phyloP scores from a whole-genome alignment of 2,329 filamentous ascomycete genomes.

The Penicillium sp. region DNA sequence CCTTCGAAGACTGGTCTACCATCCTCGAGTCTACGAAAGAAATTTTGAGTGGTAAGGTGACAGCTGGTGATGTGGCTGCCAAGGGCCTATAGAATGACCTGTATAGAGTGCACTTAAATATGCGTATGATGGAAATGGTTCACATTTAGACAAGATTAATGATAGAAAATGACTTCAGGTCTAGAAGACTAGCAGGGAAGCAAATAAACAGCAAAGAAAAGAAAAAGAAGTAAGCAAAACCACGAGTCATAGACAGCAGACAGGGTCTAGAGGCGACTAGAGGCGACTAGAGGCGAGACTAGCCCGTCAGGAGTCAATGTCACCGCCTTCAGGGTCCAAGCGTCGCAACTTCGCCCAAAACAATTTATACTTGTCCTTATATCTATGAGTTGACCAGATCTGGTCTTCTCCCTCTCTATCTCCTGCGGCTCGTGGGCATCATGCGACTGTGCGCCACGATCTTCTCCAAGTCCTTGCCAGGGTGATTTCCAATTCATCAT shows the following conservation, averaged over 20 bases:
- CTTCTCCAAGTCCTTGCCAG: slow-evolving; percentile 32
- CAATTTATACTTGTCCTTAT: slow-evolving; percentile 9
- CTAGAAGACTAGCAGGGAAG: too few species aligned
- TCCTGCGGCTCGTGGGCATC: slow-evolving; percentile 22
- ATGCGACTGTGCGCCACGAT: slow-evolving; percentile 34
- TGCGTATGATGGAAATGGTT: background rate
- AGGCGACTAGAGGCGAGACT: background rate
- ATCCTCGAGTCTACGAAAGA: slow-evolving; percentile 76
- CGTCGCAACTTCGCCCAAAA: slow-evolving; percentile 15
- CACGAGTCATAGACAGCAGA: too few species aligned
- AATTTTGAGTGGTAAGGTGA: slow-evolving; percentile 72
- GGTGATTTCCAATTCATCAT: slow-evolving; percentile 37
- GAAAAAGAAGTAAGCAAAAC: too few species aligned
- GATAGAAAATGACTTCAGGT: background rate
- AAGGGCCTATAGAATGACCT: slow-evolving; percentile 11
- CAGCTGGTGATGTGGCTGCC: slow-evolving; percentile 68
- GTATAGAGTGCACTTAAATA: slow-evolving; percentile 12
- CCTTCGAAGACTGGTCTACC: slow-evolving; percentile 80
- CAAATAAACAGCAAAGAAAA: background rate
- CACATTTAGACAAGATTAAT: background rate
- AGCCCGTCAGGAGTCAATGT: slow-evolving; percentile 19
- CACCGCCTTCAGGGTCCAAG: slow-evolving; percentile 33
- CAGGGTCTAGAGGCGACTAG: background rate
- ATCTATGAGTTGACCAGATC: slow-evolving; percentile 30
- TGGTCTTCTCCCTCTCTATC: slow-evolving; percentile 28